Percentiles rank a stretch among this genome's conserved stretches.
phyloP scores from a whole-genome alignment of 2,329 filamentous ascomycete species.

The Beauveria sp. region DNA sequence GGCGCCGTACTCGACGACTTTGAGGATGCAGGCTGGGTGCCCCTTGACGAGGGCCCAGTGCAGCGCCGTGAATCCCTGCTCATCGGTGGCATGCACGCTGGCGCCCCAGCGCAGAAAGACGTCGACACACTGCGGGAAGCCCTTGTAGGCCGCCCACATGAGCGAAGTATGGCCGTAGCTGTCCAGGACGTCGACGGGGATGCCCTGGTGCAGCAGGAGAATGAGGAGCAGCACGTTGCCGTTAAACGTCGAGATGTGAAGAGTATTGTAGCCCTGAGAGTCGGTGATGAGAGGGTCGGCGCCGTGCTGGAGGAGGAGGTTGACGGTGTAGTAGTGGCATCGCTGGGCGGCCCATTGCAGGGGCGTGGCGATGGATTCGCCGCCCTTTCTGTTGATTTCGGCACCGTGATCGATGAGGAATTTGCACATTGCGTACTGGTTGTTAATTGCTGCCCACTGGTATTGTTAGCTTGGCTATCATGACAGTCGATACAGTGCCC shows the following conservation, averaged over 20 bases:
- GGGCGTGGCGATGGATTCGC: constrained; percentile 87
- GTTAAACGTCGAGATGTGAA: constrained; percentile 95
- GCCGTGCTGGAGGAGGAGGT: constrained; percentile 82
- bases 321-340: constrained; percentile 93
- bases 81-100: constrained; percentile 81
- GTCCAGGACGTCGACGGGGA: constrained; percentile 86
- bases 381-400: constrained; percentile 90
- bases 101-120: constrained; percentile 91
- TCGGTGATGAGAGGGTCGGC: constrained; percentile 90
- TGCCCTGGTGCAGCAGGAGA: constrained; percentile 87
- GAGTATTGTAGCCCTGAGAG: constrained; percentile 93
- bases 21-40: constrained; percentile 79
- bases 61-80: constrained; percentile 87
- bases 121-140: constrained; percentile 85
- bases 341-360: constrained; percentile 96
- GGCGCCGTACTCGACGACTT: constrained; percentile 89
- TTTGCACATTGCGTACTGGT: constrained; percentile 94
- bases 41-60: constrained; percentile 97
- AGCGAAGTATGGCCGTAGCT: constrained; percentile 85
- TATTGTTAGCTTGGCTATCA: constrained; percentile 12
- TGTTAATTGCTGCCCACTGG: constrained; percentile 98
- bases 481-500: background rate
- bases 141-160: constrained; percentile 99
- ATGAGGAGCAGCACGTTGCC: constrained; percentile 87
- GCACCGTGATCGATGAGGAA: constrained; percentile 80